Evolutionary conservation across 2,329 filamentous ascomycete genomes (phyloP), one percentile per base, ranked within the genome.

Genomic region (Fusarium phyllophilum): DNA sequence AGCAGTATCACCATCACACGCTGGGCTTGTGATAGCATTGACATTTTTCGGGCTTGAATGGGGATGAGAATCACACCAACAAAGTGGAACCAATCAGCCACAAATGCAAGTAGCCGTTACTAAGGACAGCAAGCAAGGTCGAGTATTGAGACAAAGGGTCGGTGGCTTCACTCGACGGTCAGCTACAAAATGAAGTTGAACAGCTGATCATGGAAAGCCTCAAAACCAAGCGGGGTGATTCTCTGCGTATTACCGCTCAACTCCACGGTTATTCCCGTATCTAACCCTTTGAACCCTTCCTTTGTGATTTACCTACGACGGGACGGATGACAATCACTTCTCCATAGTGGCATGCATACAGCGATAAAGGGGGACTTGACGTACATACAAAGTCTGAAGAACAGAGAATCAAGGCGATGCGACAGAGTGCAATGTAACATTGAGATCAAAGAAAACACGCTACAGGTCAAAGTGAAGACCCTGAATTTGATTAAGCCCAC

Each of bases 41-140:
- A 26, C 20, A 14, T n/a, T 42, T 26, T 29, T 14, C 29, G 44
- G 36, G n/a, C 31, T 49, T 20, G 64, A 54, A 44, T 39, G 24
- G 45, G 45, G 51, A 39, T 41, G 56, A 49, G 55, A 70, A 62
- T 24, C 54, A 49, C 55, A 49, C 65, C 49, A 74, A 34, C 42
- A 60, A 74, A 49, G 58, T 72, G 48, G 36, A 61, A 58, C 65
- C 48, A 74, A 58, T 62, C 67, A 52, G 62, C 71, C 62, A 72
- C 67, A 59, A 60, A 68, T 71, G 62, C 45, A 59, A 52, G 57
- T 67, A 36, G 54, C 58, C 66, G 48, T 29, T 49, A 52, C 54
- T 41, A 22, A 57, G 41, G 31, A 51, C 34, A 45, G 34, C 24
- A 59, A 67, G 52, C 56, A 44, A 45, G 33, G 33, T 56, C 41